Percentiles rank a stretch among this genome's conserved stretches.
Conservation (phyloP, 805 yeast genomes). For the Torulaspora quercuum region DNA sequence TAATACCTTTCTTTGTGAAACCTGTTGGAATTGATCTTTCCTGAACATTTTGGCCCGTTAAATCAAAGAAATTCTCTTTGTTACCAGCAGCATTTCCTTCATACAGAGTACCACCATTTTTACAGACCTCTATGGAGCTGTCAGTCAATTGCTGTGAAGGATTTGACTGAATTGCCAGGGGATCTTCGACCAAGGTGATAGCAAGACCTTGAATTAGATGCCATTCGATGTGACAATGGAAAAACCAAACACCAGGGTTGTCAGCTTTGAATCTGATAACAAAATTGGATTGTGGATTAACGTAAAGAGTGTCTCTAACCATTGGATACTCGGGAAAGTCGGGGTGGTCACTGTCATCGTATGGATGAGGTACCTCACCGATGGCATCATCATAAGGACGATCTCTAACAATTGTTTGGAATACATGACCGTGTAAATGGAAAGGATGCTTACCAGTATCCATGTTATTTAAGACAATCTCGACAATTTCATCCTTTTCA, state of each 20-base stretch:
- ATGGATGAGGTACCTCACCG: conserved; percentile 52
- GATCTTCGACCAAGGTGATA: conserved; percentile 77
- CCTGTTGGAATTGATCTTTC: conserved; percentile 68
- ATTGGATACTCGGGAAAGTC: conserved; percentile 71
- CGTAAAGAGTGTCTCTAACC: conserved; percentile 77
- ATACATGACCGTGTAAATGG: conserved; percentile 88
- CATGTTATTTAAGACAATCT: conserved; percentile 75
- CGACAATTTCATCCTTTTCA: conserved; percentile 53
- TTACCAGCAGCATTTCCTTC: conserved; percentile 92
- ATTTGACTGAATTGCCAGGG: conserved; percentile 56
- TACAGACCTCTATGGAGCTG: conserved; percentile 59
- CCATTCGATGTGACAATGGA: conserved; percentile 99
- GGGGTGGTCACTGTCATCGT: conserved; percentile 50
- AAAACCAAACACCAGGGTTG: conserved; percentile 97
- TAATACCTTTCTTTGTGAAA: conserved; percentile 92
- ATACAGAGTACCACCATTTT: conserved; percentile 47
- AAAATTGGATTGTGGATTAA: conserved; percentile 79
- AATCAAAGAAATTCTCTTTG: conserved; percentile 55
- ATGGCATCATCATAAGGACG: conserved; percentile 51
- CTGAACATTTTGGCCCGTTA: conserved; percentile 75
- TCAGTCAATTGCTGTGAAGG: conserved; percentile 57
- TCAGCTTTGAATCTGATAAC: conserved; percentile 85
- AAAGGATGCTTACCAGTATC: conserved; percentile 96
- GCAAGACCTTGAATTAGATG: conserved; percentile 95
- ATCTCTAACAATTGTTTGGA: conserved; percentile 79